phyloP scores from a whole-genome alignment of 306 rosid genomes.

The Elaeagnus macrophylla region DNA sequence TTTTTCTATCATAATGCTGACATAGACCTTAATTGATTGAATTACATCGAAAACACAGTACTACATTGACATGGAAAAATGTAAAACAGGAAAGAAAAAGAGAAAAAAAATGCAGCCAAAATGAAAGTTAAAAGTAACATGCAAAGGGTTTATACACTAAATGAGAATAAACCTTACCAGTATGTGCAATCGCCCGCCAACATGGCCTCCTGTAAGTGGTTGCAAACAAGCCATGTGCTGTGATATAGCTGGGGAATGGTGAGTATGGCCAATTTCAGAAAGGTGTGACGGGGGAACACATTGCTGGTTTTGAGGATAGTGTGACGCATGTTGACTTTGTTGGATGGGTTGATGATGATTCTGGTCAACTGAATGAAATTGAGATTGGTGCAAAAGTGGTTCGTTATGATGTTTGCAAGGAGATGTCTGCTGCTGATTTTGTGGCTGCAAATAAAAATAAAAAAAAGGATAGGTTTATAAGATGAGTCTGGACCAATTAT shows the following conservation, averaged over 20 bases:
- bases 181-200: conserved; percentile 82
- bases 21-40: too few relatives aligned
- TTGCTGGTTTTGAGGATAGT: conserved; percentile 73
- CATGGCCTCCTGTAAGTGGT: conserved; percentile 53
- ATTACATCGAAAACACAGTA: too few relatives aligned
- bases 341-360: conserved; percentile 61
- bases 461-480: neutral
- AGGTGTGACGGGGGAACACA: conserved; percentile 62
- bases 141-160: neutral
- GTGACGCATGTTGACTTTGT: conserved; percentile 59
- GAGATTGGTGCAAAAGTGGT: conserved; percentile 63
- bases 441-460: conserved; percentile 33
- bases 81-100: too few relatives aligned
- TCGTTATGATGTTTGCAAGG: conserved; percentile 66
- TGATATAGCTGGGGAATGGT: conserved; percentile 66
- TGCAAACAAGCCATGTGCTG: conserved; percentile 80
- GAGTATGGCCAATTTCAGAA: conserved; percentile 69
- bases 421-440: conserved; percentile 53
- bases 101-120: conserved; percentile 10
- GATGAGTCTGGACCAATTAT: too few relatives aligned
- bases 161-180: conserved; percentile 44
- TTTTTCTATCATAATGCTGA: too few relatives aligned
- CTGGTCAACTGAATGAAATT: conserved; percentile 75
- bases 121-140: neutral
- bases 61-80: too few relatives aligned